Evolutionary conservation across 1,284 basidiomycete genomes (phyloP).

Genomic region (Ceratobasidium sp.): DNA sequence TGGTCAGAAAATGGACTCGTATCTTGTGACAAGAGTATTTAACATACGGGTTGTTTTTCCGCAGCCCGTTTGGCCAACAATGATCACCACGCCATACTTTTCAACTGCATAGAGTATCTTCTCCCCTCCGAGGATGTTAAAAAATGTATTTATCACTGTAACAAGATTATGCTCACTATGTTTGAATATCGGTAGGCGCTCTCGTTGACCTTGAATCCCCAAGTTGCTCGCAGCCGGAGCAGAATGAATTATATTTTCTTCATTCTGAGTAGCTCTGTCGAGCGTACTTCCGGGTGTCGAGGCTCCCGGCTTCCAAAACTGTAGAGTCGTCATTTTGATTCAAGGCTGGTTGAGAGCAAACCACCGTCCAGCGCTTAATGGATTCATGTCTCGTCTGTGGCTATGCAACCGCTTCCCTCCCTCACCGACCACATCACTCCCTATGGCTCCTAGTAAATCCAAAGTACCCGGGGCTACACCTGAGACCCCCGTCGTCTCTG

Average conservation of each 20-base stretch:
- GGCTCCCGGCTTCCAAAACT: constrained; percentile 70
- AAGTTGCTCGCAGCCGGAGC: constrained; percentile 63
- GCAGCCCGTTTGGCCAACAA: constrained; percentile 95
- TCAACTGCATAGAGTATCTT: constrained; percentile 85
- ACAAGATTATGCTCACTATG: constrained; percentile 65
- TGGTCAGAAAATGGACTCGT: neutral
- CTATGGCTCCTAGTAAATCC: constrained; percentile 5
- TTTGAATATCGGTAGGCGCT: constrained; percentile 85
- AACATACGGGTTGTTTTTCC: constrained; percentile 93
- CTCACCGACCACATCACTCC: constrained; percentile 9
- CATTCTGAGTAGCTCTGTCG: constrained; percentile 80
- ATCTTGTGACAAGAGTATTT: neutral
- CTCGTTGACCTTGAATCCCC: constrained; percentile 75
- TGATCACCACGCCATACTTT: constrained; percentile 80
- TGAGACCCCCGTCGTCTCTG: neutral
- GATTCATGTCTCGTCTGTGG: neutral
- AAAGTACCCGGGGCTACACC: neutral
- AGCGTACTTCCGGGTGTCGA: constrained; percentile 84
- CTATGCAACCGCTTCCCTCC: neutral
- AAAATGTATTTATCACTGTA: neutral
- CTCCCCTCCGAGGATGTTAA: constrained; percentile 60
- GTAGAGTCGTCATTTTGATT: constrained; percentile 35
- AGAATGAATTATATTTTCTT: constrained; percentile 71
- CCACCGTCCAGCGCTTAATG: neutral
- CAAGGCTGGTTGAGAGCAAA: constrained; percentile 15